phyloP scores from a whole-genome alignment of 208 protist genomes.

The Crithidia sp. region DNA sequence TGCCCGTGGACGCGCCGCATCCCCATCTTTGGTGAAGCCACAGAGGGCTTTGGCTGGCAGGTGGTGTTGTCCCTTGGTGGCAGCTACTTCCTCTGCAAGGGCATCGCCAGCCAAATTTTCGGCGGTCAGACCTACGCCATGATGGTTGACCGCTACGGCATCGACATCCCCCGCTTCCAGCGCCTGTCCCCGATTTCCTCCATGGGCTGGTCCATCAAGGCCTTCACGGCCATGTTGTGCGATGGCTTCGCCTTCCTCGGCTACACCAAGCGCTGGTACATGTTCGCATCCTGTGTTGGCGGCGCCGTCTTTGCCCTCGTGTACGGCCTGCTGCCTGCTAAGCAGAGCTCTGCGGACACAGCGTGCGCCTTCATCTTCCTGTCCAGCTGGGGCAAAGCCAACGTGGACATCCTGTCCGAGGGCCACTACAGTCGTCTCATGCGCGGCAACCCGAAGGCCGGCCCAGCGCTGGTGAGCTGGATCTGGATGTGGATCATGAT shows the following conservation, averaged over 20 bases:
- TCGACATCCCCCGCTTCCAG: slow-evolving; percentile 50
- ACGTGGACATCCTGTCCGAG: slow-evolving; percentile 80
- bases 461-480: slow-evolving; percentile 65
- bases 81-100: slow-evolving; percentile 62
- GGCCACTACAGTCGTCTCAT: slow-evolving; percentile 82
- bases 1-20: slow-evolving; percentile 36
- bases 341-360: slow-evolving; percentile 35
- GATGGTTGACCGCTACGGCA: slow-evolving; percentile 47
- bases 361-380: slow-evolving; percentile 60
- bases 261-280: slow-evolving; percentile 83
- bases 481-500: slow-evolving; percentile 68
- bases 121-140: slow-evolving; percentile 40
- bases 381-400: slow-evolving; percentile 55
- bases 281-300: slow-evolving; percentile 48
- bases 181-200: slow-evolving; percentile 42
- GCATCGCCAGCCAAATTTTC: slow-evolving; percentile 58
- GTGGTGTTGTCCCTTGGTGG: slow-evolving; percentile 42
- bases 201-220: slow-evolving; percentile 74
- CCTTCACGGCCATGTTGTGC: slow-evolving; percentile 61
- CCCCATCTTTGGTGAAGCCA: slow-evolving; percentile 52
- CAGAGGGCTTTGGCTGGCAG: slow-evolving; percentile 46
- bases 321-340: slow-evolving; percentile 54
- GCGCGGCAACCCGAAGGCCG: slow-evolving; percentile 43
- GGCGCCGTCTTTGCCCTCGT: slow-evolving; percentile 45
- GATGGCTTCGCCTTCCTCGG: slow-evolving; percentile 68